Evolutionary conservation across 176 grass and related monocot species (phyloP), one percentile per base, ranked within the genome.

Genomic region (Triticum monococcum): DNA sequence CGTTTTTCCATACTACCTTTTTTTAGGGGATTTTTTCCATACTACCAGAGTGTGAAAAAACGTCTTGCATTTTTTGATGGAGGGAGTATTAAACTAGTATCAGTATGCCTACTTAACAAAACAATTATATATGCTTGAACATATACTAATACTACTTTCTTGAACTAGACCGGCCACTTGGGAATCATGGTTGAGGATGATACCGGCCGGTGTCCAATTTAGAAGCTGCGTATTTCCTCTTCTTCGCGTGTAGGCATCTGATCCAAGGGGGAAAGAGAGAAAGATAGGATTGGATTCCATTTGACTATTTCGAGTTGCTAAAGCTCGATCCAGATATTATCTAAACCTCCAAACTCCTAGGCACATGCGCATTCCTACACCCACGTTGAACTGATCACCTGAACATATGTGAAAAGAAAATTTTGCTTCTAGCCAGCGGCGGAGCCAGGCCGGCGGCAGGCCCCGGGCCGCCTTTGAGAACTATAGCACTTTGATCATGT

Each of bases 271-370:
- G 60, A 66, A 83, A 65, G 73, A 83, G 43, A 75, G 66, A 6
- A 69, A 9, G 84, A 90, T 90, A 73, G 59, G 67, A 17, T 33
- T 75, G 81, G 75, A 84, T 87, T 84, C 65, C 33, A 11, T n/a
- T 57, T 67, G 84, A 66, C 84, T 65, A 24, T 2, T 1, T 26
- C 4, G 40, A 79, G 30, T 31, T 89, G 28, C 48, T 84, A 37
- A 72, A 50, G 4, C 60, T 45, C 10, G 48, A 26, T 9, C 18
- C 24, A 46, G 18, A 40, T 40, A 40, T 45, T 17, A 64, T 54
- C 45, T 18, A 5, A 64, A 28, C 46, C 45, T 36, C 33, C 68
- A 59, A 12, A 80, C 81, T 79, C 54, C 65, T 74, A 80, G 56
- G 87, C 66, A 32, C 81, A 65, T 74, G 28, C 68, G 56, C 28